Evolutionary conservation across 805 yeast genomes (phyloP).

Genomic region (Limtongozyma cylindracea): DNA sequence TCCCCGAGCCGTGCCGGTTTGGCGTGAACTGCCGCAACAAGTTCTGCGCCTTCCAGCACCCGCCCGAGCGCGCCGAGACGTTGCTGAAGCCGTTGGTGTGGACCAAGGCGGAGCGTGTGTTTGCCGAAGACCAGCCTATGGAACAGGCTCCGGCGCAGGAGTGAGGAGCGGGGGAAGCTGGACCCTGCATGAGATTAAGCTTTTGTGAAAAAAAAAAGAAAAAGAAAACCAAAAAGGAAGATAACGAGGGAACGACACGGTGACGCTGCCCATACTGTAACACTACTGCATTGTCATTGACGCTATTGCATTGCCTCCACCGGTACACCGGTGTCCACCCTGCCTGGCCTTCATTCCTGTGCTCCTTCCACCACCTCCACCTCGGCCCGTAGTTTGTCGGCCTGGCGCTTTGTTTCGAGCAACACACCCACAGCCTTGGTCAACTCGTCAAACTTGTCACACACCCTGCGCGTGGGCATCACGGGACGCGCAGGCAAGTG

Average conservation of each 20-base stretch:
- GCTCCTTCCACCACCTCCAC: slow-evolving; percentile 15
- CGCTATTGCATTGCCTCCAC: too few relatives aligned
- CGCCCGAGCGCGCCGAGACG: slow-evolving; percentile 33
- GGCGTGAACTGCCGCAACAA: slow-evolving; percentile 52
- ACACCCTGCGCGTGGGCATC: slow-evolving; percentile 64
- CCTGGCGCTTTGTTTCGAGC: slow-evolving; percentile 65
- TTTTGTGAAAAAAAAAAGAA: too few relatives aligned
- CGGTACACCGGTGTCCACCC: too few relatives aligned
- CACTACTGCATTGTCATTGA: too few relatives aligned
- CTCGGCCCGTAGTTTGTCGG: slow-evolving; percentile 74
- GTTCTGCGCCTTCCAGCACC: slow-evolving; percentile 55
- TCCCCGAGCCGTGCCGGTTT: slow-evolving; percentile 57
- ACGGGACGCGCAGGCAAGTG: slow-evolving; percentile 63
- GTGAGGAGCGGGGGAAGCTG: too few relatives aligned
- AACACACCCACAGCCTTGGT: slow-evolving; percentile 43
- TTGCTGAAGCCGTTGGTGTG: slow-evolving; percentile 10
- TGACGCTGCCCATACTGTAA: too few relatives aligned
- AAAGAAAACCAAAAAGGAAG: too few relatives aligned
- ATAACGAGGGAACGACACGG: too few relatives aligned
- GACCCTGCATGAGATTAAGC: too few relatives aligned
- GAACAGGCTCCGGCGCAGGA: slow-evolving; percentile 35
- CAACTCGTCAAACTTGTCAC: slow-evolving; percentile 53
- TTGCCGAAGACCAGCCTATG: slow-evolving; percentile 55
- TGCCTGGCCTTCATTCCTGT: too few relatives aligned
- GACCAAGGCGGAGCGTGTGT: slow-evolving; percentile 27